A percentile compares a stretch with the other conserved stretches of the same genome.
phyloP scores from a whole-genome alignment of 1,284 basidiomycete species.

The Cryptococcus amylolentus region DNA sequence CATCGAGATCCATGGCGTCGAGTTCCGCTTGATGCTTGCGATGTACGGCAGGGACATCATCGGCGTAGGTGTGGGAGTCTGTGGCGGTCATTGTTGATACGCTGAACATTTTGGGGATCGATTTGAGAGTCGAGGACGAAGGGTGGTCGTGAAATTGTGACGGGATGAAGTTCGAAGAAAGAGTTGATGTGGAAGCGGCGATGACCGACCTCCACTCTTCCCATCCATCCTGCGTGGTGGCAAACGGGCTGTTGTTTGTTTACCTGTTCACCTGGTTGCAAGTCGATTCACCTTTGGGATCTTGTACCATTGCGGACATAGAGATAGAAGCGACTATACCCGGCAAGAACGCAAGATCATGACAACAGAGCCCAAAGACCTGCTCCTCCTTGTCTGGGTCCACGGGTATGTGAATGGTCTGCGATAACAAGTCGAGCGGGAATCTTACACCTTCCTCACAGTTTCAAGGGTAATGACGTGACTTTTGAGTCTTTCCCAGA shows the following conservation, averaged over 20 bases:
- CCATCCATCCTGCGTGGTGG: neutral
- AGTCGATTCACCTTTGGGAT: no score
- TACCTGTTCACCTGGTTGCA: neutral
- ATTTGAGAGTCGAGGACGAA: neutral
- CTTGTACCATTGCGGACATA: no score
- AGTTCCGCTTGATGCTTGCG: constrained; percentile 12
- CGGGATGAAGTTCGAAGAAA: neutral
- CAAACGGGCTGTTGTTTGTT: neutral
- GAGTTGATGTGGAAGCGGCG: neutral
- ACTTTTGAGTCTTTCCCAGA: constrained; percentile 51
- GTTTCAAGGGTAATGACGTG: constrained; percentile 51
- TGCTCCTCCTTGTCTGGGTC: constrained; percentile 49
- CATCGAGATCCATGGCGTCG: constrained; percentile 34
- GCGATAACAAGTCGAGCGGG: neutral
- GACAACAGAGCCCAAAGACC: constrained; percentile 28
- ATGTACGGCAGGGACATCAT: constrained; percentile 11
- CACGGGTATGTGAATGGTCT: constrained; percentile 37
- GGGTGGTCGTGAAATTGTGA: neutral
- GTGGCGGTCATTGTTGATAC: constrained; percentile 23
- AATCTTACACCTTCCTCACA: constrained; percentile 6
- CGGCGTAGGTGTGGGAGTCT: constrained; percentile 15
- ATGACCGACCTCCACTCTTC: neutral
- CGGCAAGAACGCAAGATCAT: neutral
- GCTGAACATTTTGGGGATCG: constrained; percentile 29
- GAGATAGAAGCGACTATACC: no score